A percentile compares a stretch with the other conserved stretches of the same genome.
These are phyloP conservation scores for Chondrus crispus DNA, from an alignment of 23 red algal genomes.

Conservation along the genomic window DNA sequence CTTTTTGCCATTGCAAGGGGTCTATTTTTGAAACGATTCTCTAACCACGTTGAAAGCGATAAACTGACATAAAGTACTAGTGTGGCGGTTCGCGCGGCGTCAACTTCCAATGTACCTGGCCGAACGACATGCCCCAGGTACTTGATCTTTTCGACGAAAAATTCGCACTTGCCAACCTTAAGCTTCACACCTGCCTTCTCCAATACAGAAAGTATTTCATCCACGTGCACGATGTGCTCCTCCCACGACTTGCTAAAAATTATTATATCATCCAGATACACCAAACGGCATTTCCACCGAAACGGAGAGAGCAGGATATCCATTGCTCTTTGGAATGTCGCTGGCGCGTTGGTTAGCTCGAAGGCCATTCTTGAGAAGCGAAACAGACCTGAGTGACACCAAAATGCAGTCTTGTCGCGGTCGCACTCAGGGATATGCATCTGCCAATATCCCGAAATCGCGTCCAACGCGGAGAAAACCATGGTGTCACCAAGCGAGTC, in stretches of 20 bases:
- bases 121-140: background rate
- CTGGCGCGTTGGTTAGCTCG: background rate
- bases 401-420: background rate
- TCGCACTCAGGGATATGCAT: background rate
- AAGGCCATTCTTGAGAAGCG: background rate
- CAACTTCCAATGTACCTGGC: no score
- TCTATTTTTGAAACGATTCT: no score
- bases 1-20: no score
- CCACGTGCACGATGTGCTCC: background rate
- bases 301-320: background rate
- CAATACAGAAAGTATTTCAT: background rate
- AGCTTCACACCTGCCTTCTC: background rate
- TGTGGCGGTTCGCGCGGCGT: no score
- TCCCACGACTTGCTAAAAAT: background rate
- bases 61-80: no score
- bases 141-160: background rate
- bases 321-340: background rate
- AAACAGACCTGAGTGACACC: background rate
- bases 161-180: background rate
- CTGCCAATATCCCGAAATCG: background rate
- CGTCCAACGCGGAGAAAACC: no score
- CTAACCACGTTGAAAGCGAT: no score
- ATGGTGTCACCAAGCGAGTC: no score
- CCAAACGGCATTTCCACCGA: background rate
- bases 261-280: background rate